Base-by-base conservation (phyloP, 1,284 basidiomycete genomes). In the Cryptococcus amylolentus region DNA sequence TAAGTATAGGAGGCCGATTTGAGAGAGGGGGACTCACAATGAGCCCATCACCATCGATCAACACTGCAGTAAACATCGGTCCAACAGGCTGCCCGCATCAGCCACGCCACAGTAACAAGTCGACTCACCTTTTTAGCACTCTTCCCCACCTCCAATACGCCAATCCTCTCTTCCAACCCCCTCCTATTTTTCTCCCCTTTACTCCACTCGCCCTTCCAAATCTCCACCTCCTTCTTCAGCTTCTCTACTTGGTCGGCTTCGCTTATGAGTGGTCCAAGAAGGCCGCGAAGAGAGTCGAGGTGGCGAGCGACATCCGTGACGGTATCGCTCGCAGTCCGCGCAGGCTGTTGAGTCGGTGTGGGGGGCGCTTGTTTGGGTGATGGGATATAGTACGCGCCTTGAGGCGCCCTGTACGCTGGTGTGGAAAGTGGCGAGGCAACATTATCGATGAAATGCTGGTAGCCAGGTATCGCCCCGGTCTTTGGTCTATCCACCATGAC, bases 31-130 rank as follows among this genome's bases (percentile, higher is more conserved):
- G 14, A 62, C 72, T 62, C 50, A 73, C 72, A 18, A 75, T 71
- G 6, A 70, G 55, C 7, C 68, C 67, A 49, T 77, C 72, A 2
- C 72, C 72, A 45, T 77, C 73, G 6, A 77, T 61, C 4, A 77
- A 56, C 7, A 75, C 65, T 2, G 61, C 69, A 0, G 68, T 65
- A 51, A 75, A 73, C 35, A 56, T 43, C 2, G 65, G 60, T 16
- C 58, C 61, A 28, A 40, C 55, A 43, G 54, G 52, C 48, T 48
- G 45, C n/a, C n/a, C 37, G 23, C 40, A n/a, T 31, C 9, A 54
- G 38, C 27, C 10, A n/a, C 16, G 6, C 16, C 27, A 42, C 4
- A 9, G 8, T 7, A 13, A 42, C 41, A 4, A n/a, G 7, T 42
- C 41, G 16, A 42, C 41, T 42, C 41, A 42, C 41, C 20, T 49